Evolutionary conservation across 2,329 filamentous ascomycete genomes (phyloP).

Genomic region (Phialocephala sp.): DNA sequence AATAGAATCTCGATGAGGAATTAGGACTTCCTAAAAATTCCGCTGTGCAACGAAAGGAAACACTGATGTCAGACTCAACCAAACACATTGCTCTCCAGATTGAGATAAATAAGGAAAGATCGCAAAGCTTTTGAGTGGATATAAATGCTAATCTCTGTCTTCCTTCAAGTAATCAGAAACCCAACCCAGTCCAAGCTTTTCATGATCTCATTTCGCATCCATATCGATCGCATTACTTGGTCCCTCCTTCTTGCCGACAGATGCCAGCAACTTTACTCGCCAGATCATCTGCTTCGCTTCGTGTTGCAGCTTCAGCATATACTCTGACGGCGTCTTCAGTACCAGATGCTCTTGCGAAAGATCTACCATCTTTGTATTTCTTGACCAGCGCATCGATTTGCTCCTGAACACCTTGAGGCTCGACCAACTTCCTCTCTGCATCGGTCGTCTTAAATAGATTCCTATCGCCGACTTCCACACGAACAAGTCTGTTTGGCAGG

Average conservation of each 20-base stretch:
- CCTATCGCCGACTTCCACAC: constrained; percentile 87
- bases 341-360: constrained; percentile 90
- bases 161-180: background rate
- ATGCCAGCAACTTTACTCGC: constrained; percentile 72
- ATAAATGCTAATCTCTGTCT: constrained; percentile 13
- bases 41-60: too few relatives aligned
- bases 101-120: background rate
- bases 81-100: background rate
- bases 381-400: constrained; percentile 87
- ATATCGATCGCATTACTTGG: constrained; percentile 22
- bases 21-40: too few relatives aligned
- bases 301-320: constrained; percentile 91
- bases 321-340: constrained; percentile 97
- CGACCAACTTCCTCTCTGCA: constrained; percentile 85
- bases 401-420: constrained; percentile 78
- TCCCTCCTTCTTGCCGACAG: constrained; percentile 22
- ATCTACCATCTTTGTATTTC: constrained; percentile 88
- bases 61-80: background rate
- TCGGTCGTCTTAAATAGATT: constrained; percentile 90
- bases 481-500: constrained; percentile 92
- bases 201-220: constrained; percentile 15
- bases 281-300: constrained; percentile 88
- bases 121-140: constrained; percentile 10
- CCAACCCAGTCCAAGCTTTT: background rate
- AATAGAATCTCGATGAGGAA: too few relatives aligned